Evolutionary conservation across 1,284 basidiomycete genomes (phyloP).

Genomic region (Malassezia sympodialis): DNA sequence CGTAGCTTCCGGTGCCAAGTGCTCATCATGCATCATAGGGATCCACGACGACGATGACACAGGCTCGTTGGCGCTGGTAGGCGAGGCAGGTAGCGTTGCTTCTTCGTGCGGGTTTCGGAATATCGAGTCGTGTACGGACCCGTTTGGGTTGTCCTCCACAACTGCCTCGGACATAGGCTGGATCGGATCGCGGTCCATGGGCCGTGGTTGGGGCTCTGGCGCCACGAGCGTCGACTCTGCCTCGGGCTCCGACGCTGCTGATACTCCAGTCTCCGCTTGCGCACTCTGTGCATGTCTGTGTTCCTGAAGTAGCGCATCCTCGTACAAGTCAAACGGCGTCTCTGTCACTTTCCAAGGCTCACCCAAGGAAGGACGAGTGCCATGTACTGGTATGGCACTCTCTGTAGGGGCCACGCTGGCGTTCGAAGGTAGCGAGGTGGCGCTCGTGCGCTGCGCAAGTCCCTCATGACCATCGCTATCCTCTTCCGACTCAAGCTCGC

Average conservation of each 20-base stretch:
- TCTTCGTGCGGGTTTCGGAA: not conserved
- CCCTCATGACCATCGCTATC: not conserved
- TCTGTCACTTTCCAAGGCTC: not conserved
- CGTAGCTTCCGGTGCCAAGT: not conserved
- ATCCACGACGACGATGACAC: not conserved
- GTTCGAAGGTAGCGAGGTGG: not conserved
- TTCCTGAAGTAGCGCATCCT: not conserved
- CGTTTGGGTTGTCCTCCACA: not conserved
- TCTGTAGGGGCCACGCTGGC: not conserved
- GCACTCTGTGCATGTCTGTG: not conserved
- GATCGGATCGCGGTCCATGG: not conserved
- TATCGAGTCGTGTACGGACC: not conserved
- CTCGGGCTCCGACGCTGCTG: no score
- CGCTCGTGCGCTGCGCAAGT: not conserved
- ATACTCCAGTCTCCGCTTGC: not conserved
- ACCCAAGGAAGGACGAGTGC: not conserved
- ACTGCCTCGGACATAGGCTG: not conserved
- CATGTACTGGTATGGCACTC: not conserved
- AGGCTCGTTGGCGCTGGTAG: not conserved
- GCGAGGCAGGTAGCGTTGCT: not conserved
- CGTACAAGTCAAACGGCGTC: not conserved
- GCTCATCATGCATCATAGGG: no score
- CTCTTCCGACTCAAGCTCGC: slow-evolving; percentile 11
- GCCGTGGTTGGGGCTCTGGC: not conserved
- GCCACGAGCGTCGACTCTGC: not conserved